Evolutionary conservation across 1,284 basidiomycete genomes (phyloP), one percentile per base, ranked within the genome.

Genomic region (Cutaneotrichosporon cavernicola): DNA sequence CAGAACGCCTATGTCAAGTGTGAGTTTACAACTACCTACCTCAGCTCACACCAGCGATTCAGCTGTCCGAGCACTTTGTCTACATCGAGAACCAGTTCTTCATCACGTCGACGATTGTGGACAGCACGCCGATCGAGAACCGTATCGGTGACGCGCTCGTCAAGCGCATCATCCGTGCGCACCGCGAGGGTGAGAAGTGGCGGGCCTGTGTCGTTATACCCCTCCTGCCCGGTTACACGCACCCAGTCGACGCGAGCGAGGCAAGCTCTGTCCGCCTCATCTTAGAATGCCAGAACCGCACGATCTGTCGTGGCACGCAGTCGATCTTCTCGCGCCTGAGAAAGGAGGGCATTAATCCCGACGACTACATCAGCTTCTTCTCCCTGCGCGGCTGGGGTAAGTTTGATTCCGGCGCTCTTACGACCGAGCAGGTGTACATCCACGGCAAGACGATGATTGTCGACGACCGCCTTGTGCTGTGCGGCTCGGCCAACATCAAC

Each of bases 401-500:
- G 80, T 85, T 98, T 78, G 87, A 89, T 14, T 89, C 88, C 9
- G 92, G 92, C 58, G 85, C 88, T 32, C 82, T 99, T 64, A 91
- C 91, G 4, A 97, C 94, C 1, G 96, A 98, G 78, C 90, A 93
- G 82, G 89, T 95, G 18, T 95, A 96, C 77, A 92, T 95, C 66
- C 92, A 95, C 76, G 90, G 85, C 59, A 93, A 93, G 68, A 81
- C 79, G 32, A 95, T 96, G 83, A 89, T 99, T 61, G 93, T 98
- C 11, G 97, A 99, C 77, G 96, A 99, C 75, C 89, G 80, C 38
- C 84, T 97, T 51, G 95, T 89, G n/a, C 92, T 99, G 69, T 97
- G 97, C 71, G 96, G 96, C n/a, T 97, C 94, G 64, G 96, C 96
- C 21, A 99, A 99, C 78, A 96, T 99, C 84, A 99, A 99, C 76